Evolutionary conservation across 2,329 filamentous ascomycete genomes (phyloP), one percentile per base, ranked within the genome.

Genomic region (Dothideomycetes sp.): DNA sequence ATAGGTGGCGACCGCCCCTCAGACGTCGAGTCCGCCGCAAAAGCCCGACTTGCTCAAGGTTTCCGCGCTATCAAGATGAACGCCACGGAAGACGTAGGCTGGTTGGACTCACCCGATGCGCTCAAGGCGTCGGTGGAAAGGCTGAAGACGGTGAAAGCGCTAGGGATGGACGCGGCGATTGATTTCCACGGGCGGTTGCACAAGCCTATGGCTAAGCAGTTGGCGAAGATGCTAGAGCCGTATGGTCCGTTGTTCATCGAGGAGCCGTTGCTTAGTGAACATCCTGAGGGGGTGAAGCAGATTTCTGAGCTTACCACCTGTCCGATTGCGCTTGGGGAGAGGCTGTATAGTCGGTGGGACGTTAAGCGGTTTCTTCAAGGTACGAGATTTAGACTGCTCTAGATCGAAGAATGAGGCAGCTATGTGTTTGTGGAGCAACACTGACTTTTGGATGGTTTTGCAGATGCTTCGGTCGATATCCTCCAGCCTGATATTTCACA

Each of bases 101-200:
- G 81, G 80, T 65, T 87, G 1, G 83, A 87, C 57, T 81, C 79
- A 0, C 82, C 83, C 0, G 63, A 68, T 0, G 67, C 67, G 0
- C 65, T 87, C 0, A 68, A 81, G 27, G 62, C 69, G 5, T 76
- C 73, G 35, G 74, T 85, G 1, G 72, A 81, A 41, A 69, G 82
- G 2, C 64, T 87, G 10, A 76, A 78, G 46, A 65, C 71, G 0
- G 81, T 87, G 4, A 84, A 80, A 54, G 66, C 68, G 0, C 59
- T 84, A 0, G 80, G 81, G 2, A 70, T 87, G 49, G 81, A 86
- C 41, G 81, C 72, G 0, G 83, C 76, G 2, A 67, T 87, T 24
- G 83, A 87, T 50, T 87, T 86, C 55, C 83, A 87, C 53, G 83
- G 82, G 2, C 73, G 81, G 7, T 64, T 84, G 0, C 81, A 86